phyloP scores from a whole-genome alignment of 441 rosid genomes.

The Gossypium trilobum region DNA sequence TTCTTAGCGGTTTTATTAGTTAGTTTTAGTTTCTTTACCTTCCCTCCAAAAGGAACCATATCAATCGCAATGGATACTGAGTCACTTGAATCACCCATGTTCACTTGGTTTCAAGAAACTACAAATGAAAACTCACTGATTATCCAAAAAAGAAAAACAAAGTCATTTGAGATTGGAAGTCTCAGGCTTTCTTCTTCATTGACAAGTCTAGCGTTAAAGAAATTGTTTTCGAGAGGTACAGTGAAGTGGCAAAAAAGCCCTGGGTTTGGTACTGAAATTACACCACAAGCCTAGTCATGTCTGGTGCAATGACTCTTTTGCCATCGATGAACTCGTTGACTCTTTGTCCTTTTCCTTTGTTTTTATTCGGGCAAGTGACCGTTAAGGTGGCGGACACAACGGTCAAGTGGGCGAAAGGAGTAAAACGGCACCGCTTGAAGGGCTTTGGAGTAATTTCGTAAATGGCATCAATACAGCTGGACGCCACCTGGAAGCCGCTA shows the following conservation, averaged over 20 bases:
- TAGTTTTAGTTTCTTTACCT: constrained; percentile 32
- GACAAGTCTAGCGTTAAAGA: not conserved
- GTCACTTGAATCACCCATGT: constrained; percentile 53
- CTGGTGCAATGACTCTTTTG: constrained; percentile 15
- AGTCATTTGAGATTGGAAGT: not conserved
- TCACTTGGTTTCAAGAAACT: not conserved
- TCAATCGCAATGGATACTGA: constrained; percentile 57
- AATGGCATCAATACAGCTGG: constrained; percentile 27
- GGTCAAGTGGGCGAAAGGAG: constrained; percentile 7
- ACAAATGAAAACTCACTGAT: not conserved
- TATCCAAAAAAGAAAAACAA: not conserved
- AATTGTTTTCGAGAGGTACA: not conserved
- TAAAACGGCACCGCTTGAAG: constrained; percentile 18
- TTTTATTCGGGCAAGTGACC: constrained; percentile 24
- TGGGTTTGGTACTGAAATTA: not conserved
- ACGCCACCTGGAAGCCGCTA: constrained; percentile 41
- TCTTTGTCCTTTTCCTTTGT: not conserved
- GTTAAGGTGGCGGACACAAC: constrained; percentile 22
- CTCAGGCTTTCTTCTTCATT: not conserved
- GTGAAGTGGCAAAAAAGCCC: not conserved
- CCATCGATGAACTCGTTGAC: not conserved
- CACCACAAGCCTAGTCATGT: not conserved
- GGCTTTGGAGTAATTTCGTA: not conserved
- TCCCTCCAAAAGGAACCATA: constrained; percentile 55
- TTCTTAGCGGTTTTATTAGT: not conserved